Percentiles rank a stretch among this genome's conserved stretches.
phyloP scores from a whole-genome alignment of 768 basidiomycete species.

The Gautieria morchelliformis region DNA sequence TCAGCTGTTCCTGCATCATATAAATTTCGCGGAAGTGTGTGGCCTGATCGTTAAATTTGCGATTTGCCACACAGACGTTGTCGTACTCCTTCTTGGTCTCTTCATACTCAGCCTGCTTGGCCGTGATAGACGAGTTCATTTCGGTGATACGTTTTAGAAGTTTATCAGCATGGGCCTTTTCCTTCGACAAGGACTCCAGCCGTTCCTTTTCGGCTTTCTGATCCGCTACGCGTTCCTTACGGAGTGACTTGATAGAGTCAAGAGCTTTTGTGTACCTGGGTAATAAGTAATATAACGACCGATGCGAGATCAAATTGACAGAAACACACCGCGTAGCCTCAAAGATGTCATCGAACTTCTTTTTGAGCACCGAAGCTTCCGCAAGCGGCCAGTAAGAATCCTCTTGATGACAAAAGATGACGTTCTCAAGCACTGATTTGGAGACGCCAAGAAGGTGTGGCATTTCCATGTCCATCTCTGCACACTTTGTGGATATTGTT shows the following conservation, averaged over 20 bases:
- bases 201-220: conserved; percentile 90
- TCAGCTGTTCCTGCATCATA: conserved; percentile 52
- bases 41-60: conserved; percentile 72
- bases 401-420: conserved; percentile 99
- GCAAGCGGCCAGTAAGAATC: conserved; percentile 97
- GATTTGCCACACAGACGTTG: conserved; percentile 54
- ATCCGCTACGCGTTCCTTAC: conserved; percentile 86
- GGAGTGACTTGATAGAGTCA: conserved; percentile 79
- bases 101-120: conserved; percentile 68
- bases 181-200: conserved; percentile 61
- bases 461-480: conserved; percentile 92
- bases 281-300: not conserved
- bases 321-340: conserved; percentile 80
- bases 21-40: conserved; percentile 83
- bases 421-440: conserved; percentile 96
- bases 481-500: conserved; percentile 93
- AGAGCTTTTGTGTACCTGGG: conserved; percentile 92
- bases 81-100: conserved; percentile 59
- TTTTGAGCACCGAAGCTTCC: conserved; percentile 85
- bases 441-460: conserved; percentile 91
- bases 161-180: conserved; percentile 84
- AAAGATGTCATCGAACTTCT: conserved; percentile 99
- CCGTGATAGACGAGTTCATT: conserved; percentile 48
- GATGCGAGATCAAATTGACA: not conserved
- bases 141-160: conserved; percentile 58